Evolutionary conservation across 1,284 basidiomycete species (phyloP).

Genomic region (Coniophora puteana): DNA sequence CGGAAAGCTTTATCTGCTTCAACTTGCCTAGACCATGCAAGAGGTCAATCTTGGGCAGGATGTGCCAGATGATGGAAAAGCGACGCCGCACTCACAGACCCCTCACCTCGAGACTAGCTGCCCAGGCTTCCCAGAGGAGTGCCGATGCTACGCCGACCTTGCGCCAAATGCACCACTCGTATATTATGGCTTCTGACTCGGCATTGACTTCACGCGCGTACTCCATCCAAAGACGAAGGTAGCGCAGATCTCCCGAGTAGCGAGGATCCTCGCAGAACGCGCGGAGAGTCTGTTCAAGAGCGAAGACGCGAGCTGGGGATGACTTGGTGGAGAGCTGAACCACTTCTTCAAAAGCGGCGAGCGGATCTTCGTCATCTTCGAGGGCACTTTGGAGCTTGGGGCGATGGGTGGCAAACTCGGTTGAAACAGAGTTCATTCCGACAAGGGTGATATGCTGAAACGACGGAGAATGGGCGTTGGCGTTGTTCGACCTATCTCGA

Average conservation of each 20-base stretch:
- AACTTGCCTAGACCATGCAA: slow-evolving; percentile 42
- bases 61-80: slow-evolving; percentile 2
- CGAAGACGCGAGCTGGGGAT: slow-evolving; percentile 37
- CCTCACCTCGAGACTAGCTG: slow-evolving; percentile 66
- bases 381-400: slow-evolving; percentile 30
- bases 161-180: slow-evolving; percentile 71
- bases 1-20: slow-evolving; percentile 85
- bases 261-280: slow-evolving; percentile 76
- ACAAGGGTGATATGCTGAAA: too few species aligned
- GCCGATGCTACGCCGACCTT: slow-evolving; percentile 80
- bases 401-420: too few species aligned
- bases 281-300: slow-evolving; percentile 72
- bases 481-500: too few species aligned
- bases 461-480: too few species aligned
- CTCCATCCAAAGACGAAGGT: slow-evolving; percentile 85
- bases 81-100: slow-evolving; percentile 60
- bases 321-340: slow-evolving; percentile 60
- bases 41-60: slow-evolving; percentile 1
- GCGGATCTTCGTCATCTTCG: slow-evolving; percentile 59
- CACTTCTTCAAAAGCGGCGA: slow-evolving; percentile 54
- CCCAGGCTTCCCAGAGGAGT: slow-evolving; percentile 85
- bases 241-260: slow-evolving; percentile 85
- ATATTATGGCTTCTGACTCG: slow-evolving; percentile 55
- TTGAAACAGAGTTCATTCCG: too few species aligned
- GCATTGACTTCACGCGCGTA: slow-evolving; percentile 69